phyloP scores from a whole-genome alignment of 1,284 basidiomycete genomes.

The Ustilago bromivora region DNA sequence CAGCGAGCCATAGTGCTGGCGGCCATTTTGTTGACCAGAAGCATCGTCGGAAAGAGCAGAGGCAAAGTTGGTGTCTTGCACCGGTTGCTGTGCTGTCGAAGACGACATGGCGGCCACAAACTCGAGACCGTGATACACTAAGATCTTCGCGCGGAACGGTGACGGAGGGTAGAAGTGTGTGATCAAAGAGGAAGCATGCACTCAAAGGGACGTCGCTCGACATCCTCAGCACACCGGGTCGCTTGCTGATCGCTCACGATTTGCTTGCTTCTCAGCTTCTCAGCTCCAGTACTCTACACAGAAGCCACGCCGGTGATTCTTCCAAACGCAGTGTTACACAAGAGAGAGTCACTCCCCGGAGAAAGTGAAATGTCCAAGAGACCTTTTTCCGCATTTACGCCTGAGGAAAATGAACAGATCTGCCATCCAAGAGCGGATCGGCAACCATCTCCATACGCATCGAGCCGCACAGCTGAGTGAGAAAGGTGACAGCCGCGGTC shows the following conservation, averaged over 20 bases:
- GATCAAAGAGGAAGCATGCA: not conserved
- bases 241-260: not conserved
- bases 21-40: not conserved
- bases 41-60: constrained; percentile 4
- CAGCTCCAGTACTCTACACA: not conserved
- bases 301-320: not conserved
- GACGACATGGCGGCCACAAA: not conserved
- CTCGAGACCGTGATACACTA: not conserved
- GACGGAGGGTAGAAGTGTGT: not conserved
- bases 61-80: constrained; percentile 39
- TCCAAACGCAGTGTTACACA: constrained; percentile 2
- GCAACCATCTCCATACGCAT: not conserved
- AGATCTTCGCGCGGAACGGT: too few relatives aligned
- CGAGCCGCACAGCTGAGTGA: not conserved
- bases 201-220: not conserved
- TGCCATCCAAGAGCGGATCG: not conserved
- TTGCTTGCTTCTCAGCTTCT: not conserved
- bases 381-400: constrained; percentile 6
- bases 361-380: not conserved
- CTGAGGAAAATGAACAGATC: not conserved
- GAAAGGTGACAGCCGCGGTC: not conserved
- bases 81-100: constrained; percentile 11
- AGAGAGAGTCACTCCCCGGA: constrained; percentile 3
- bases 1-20: constrained; percentile 12
- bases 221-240: not conserved